Evolutionary conservation across 2,329 filamentous ascomycete species (phyloP).

Genomic region (Hypoxylon sp.): DNA sequence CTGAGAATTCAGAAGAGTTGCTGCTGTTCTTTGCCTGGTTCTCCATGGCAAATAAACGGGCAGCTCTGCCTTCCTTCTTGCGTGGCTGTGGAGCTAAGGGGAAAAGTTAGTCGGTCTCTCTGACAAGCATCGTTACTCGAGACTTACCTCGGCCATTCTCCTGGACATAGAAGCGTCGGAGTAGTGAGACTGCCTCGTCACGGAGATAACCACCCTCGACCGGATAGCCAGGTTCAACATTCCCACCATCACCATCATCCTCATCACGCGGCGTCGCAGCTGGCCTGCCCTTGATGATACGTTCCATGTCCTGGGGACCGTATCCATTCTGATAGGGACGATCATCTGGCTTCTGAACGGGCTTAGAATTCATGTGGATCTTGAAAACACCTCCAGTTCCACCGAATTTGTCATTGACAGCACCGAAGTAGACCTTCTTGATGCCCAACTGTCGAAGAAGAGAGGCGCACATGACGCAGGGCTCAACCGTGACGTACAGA

Average conservation of each 20-base stretch:
- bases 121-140: background rate
- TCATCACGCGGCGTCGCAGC: constrained; percentile 55
- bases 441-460: constrained; percentile 90
- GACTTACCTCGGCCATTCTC: constrained; percentile 89
- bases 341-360: constrained; percentile 49
- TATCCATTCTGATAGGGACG: constrained; percentile 53
- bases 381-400: constrained; percentile 94
- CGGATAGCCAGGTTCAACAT: constrained; percentile 82
- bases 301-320: constrained; percentile 47
- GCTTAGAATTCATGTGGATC: constrained; percentile 76
- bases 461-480: constrained; percentile 98
- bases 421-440: constrained; percentile 92
- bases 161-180: constrained; percentile 96
- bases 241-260: constrained; percentile 69
- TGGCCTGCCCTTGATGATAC: constrained; percentile 56
- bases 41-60: constrained; percentile 53
- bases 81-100: constrained; percentile 52
- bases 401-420: constrained; percentile 95
- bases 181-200: constrained; percentile 91
- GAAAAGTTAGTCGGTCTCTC: constrained; percentile 33
- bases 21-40: constrained; percentile 43
- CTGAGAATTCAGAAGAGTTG: constrained; percentile 48
- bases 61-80: constrained; percentile 55
- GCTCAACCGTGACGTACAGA: constrained; percentile 97
- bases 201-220: constrained; percentile 89